Percentiles rank a stretch among this genome's conserved stretches.
Conservation (phyloP, 2,329 filamentous ascomycete species). For the Didymella lethalis region DNA sequence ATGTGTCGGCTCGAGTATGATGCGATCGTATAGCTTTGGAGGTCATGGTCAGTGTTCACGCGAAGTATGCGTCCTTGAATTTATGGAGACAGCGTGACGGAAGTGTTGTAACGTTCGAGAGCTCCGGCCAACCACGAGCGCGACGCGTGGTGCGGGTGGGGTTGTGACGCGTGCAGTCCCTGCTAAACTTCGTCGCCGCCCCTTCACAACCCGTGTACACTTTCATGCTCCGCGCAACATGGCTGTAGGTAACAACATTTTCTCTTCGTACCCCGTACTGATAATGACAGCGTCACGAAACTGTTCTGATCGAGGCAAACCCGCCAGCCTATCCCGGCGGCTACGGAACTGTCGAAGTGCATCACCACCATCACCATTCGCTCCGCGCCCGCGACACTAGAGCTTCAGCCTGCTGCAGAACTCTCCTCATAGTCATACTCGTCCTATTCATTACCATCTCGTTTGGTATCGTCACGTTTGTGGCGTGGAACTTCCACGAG, state of each 20-base stretch:
- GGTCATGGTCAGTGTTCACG: too few relatives aligned
- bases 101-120: not conserved
- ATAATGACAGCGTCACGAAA: slow-evolving; percentile 12
- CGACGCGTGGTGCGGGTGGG: not conserved
- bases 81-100: not conserved
- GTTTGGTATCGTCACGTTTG: slow-evolving; percentile 29
- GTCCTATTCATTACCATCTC: slow-evolving; percentile 24
- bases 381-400: slow-evolving; percentile 15
- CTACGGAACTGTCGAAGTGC: slow-evolving; percentile 31
- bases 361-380: slow-evolving; percentile 32
- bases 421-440: slow-evolving; percentile 24
- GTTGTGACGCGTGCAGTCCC: not conserved
- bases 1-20: not conserved
- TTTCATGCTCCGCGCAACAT: slow-evolving; percentile 7
- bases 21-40: not conserved
- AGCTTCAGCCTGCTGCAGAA: slow-evolving; percentile 25
- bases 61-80: not conserved
- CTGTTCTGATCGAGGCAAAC: slow-evolving; percentile 23
- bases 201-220: not conserved
- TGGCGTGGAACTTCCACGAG: slow-evolving; percentile 38
- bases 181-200: slow-evolving; percentile 1
- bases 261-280: not conserved
- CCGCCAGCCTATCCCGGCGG: slow-evolving; percentile 34
- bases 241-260: slow-evolving; percentile 7
- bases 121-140: slow-evolving; percentile 1